phyloP scores from a whole-genome alignment of 805 yeast genomes.

The Starmerella powellii region DNA sequence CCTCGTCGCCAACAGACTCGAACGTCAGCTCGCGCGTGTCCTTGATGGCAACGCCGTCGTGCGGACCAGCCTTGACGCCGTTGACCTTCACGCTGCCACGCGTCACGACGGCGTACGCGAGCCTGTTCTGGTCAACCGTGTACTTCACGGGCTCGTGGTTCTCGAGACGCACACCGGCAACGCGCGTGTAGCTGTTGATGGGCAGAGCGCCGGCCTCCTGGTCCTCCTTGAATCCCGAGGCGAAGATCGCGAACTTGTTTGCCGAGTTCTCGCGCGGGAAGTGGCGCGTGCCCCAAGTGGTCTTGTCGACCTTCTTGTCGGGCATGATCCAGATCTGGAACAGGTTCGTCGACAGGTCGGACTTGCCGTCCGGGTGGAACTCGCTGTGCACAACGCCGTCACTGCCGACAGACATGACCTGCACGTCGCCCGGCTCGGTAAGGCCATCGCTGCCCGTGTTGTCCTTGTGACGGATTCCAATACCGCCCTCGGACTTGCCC shows the following conservation, averaged over 20 bases:
- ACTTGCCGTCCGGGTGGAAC: constrained; percentile 9
- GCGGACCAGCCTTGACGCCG: constrained; percentile 15
- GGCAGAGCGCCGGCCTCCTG: constrained; percentile 14
- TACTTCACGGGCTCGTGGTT: constrained; percentile 9
- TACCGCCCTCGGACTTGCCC: constrained; percentile 14
- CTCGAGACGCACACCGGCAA: constrained; percentile 13
- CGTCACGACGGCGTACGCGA: constrained; percentile 17
- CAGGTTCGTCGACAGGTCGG: constrained; percentile 3
- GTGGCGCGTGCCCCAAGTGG: constrained; percentile 17
- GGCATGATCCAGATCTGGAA: constrained; percentile 19
- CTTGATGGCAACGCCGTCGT: constrained; percentile 18
- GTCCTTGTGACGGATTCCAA: constrained; percentile 16
- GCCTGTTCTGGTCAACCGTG: constrained; percentile 13
- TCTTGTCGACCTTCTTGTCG: constrained; percentile 3
- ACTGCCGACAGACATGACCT: constrained; percentile 19
- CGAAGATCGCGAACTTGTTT: constrained; percentile 10
- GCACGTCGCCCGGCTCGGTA: constrained; percentile 19
- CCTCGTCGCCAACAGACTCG: constrained; percentile 6
- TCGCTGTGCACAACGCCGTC: constrained; percentile 20
- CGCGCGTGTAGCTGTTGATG: constrained; percentile 14
- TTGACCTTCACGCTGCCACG: constrained; percentile 12
- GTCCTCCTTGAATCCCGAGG: constrained; percentile 17
- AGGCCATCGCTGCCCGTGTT: constrained; percentile 16
- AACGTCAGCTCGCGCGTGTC: constrained; percentile 9
- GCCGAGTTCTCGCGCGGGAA: constrained; percentile 10